Base-by-base conservation (phyloP, 2,329 filamentous ascomycete genomes). In the Phaeosphaeriaceae sp. region DNA sequence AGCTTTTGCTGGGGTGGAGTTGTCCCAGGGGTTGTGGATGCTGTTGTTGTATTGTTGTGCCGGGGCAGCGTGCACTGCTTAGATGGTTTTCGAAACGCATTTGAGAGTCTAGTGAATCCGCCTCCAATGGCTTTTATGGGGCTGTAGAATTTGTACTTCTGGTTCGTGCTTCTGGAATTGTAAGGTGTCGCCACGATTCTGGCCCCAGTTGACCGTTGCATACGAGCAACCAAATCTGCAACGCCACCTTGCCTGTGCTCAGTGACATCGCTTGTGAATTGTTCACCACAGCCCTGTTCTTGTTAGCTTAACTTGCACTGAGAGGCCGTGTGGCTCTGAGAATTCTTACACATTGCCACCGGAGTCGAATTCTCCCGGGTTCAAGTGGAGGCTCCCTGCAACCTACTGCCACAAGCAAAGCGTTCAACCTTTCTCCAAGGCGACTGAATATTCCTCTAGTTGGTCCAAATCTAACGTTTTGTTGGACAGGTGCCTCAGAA, bases 311-410 rank as follows among this genome's bases (percentile, higher is more conserved):
- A 40, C 7, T 26, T 11, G n/a, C n/a, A 3, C 28, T 30, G 5
- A 9, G 4, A 34, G n/a, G 15, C 20, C 13, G 15, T 20, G n/a
- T 11, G n/a, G 12, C 16, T n/a, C 13, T 32, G 41, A n/a, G 4
- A 15, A 15, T 15, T 50, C 54, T 50, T 48, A 61, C 56, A 34
- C 56, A 59, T 44, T 52, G 23, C 58, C 58, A 61, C 23, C 41
- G 44, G 6, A 61, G 41, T 13, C 55, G 48, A 9, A 12, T 29
- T 9, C 12, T 41, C 3, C 30, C 37, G 13, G 37, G 11, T 16
- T 8, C 13, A 12, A 41, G 11, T 18, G 44, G 36, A 12, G 44
- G 37, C 16, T 47, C 44, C 5, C 29, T n/a, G 16, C 23, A 29
- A 13, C 16, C 37, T 12, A 42, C 6, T 20, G 11, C 30, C 4